phyloP scores from a whole-genome alignment of 2,329 filamentous ascomycete genomes.

The Trichoderma cornu-damae region DNA sequence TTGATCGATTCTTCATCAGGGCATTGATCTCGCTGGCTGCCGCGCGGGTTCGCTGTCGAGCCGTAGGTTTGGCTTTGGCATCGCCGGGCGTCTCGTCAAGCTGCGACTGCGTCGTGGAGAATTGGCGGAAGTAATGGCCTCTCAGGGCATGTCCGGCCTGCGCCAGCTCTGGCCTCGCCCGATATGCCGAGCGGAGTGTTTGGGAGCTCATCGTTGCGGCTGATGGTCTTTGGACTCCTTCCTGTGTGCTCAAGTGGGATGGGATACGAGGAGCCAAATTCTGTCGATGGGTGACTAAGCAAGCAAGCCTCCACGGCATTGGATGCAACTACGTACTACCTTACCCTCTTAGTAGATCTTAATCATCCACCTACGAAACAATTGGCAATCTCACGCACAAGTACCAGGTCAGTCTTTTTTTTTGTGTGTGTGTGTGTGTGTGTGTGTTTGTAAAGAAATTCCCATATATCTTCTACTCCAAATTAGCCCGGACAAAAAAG shows the following conservation, averaged over 20 bases:
- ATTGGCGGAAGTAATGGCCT: conserved; percentile 34
- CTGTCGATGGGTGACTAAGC: conserved; percentile 15
- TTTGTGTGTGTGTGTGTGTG: too few species aligned
- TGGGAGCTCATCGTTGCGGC: conserved; percentile 35
- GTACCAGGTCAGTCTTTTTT: neutral
- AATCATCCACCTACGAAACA: neutral
- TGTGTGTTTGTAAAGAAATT: too few species aligned
- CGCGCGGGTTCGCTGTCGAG: conserved; percentile 31
- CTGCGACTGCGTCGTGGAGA: conserved; percentile 37
- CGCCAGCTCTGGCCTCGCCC: conserved; percentile 33
- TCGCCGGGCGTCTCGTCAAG: conserved; percentile 27
- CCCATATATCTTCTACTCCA: neutral
- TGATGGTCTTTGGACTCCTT: conserved; percentile 1
- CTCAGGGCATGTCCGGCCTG: conserved; percentile 30
- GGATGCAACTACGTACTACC: neutral
- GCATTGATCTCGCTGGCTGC: conserved; percentile 34
- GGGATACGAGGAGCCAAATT: conserved; percentile 16
- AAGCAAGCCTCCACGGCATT: neutral
- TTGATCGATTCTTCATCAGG: conserved; percentile 25
- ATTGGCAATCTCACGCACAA: neutral
- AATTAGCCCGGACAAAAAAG: neutral
- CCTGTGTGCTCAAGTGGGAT: conserved; percentile 2
- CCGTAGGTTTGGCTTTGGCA: conserved; percentile 19
- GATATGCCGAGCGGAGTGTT: conserved; percentile 35
- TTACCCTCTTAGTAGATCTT: too few species aligned